Base-by-base conservation (phyloP, 2,329 filamentous ascomycete species). In the Scortechinia acanthostroma region DNA sequence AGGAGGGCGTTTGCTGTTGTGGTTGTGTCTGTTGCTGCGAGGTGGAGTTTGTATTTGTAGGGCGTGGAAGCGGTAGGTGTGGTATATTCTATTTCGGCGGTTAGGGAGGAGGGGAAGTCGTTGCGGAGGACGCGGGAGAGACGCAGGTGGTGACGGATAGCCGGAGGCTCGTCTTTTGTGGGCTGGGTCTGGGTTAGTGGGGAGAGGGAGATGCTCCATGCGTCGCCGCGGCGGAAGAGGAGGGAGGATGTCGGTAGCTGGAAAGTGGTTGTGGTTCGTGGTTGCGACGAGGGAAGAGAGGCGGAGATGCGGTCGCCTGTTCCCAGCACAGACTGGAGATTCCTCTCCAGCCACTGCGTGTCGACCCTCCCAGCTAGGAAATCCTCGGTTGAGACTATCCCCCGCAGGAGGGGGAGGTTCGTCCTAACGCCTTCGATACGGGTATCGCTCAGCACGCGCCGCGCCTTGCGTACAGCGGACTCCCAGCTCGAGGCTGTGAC, bases 151-250 rank as follows among this genome's bases (percentile, higher is more conserved):
- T 77, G 71, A 2, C 56, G 60, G n/a, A n/a, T n/a, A n/a, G n/a
- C n/a, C 47, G 47, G 54, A 50, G 56, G 51, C 44, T 35, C 49
- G 46, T 46, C 50, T 37, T 48, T 51, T 35, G 47, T 53, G 45
- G 3, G 59, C 48, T 3, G 48, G 45, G 5, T 6, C 20, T 40
- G 6, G 6, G 47, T 33, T 33, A 56, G 49, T 5, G 70, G 57
- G 1, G 67, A 57, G 1, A 80, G 61, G 1, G 62, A 62, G 22
- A 80, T 60, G 1, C 71, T 68, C 76, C 77, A 81, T 2, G 75
- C 72, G 50, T 81, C 76, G 21, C 76, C 76, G 57, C 74, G 77
- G 25, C 75, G 66, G 57, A 83, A 75, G 2, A 78, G 55, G 0
- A 70, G 58, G 45, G 59, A 70, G 2, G 61, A 57, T 3, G 59